Percentiles rank a stretch among this genome's conserved stretches.
Evolutionary conservation across 2,329 filamentous ascomycete species (phyloP).

Genomic region (Sordariomycetes sp.): DNA sequence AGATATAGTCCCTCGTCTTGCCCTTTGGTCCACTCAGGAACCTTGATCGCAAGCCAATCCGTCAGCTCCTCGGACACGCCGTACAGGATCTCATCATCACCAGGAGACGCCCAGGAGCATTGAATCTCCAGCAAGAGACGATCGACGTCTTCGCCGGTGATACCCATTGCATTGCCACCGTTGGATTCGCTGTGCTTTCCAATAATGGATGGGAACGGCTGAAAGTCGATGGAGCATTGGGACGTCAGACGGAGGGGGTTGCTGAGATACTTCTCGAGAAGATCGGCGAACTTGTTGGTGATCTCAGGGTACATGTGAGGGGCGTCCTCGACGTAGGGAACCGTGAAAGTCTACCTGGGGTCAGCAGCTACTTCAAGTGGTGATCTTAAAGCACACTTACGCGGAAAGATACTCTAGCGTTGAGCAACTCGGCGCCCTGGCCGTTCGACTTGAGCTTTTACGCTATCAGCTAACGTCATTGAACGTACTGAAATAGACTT

Average conservation of each 20-base stretch:
- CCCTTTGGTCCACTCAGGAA: constrained; percentile 12
- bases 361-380: not conserved
- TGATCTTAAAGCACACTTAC: constrained; percentile 2
- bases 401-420: constrained; percentile 10
- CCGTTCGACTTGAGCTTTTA: constrained; percentile 11
- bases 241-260: constrained; percentile 11
- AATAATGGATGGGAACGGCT: constrained; percentile 17
- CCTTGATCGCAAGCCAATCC: constrained; percentile 9
- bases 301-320: constrained; percentile 22
- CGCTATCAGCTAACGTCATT: no score
- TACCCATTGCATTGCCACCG: constrained; percentile 16
- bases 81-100: constrained; percentile 12
- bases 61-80: constrained; percentile 8
- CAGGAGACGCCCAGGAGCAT: constrained; percentile 11
- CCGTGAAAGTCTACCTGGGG: constrained; percentile 10
- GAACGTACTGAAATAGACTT: no score
- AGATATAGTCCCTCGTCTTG: constrained; percentile 12
- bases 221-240: constrained; percentile 19
- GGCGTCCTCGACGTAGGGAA: constrained; percentile 12
- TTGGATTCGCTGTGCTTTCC: constrained; percentile 9
- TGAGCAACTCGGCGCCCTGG: constrained; percentile 4
- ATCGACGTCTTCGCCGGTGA: constrained; percentile 10
- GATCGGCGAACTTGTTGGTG: constrained; percentile 14
- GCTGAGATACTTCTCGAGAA: constrained; percentile 15
- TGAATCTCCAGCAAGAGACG: constrained; percentile 14